phyloP scores from a whole-genome alignment of 2,329 filamentous ascomycete genomes.

The Pestalotiopsis sp. region DNA sequence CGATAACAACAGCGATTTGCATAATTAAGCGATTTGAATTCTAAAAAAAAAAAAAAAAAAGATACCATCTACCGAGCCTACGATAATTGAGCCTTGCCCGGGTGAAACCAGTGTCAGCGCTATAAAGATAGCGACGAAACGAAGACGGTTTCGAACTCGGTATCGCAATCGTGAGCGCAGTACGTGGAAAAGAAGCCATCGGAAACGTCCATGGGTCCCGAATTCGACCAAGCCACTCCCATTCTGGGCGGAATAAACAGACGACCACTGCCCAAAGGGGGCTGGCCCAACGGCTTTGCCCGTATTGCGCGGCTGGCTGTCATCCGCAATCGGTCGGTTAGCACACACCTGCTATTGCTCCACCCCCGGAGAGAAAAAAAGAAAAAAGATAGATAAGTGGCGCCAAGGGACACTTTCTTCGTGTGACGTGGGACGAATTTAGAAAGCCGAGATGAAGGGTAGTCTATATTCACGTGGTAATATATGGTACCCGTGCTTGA shows the following conservation, averaged over 20 bases:
- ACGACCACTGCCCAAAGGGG: neutral
- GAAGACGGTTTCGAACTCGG: too few species aligned
- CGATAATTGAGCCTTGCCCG: too few species aligned
- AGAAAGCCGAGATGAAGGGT: neutral
- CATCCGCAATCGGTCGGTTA: neutral
- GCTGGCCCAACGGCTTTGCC: neutral
- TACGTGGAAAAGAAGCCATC: too few species aligned
- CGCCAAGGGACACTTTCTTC: neutral
- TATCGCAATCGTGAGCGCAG: too few species aligned
- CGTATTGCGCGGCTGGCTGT: neutral
- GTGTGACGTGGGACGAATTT: neutral
- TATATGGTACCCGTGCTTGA: neutral
- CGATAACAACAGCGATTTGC: neutral
- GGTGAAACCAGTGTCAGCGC: too few species aligned
- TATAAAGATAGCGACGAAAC: too few species aligned
- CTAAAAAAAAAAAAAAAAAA: neutral
- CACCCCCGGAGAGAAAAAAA: neutral
- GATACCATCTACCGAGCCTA: too few species aligned
- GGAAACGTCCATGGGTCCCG: too few species aligned
- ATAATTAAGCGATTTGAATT: neutral
- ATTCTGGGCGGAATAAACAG: neutral
- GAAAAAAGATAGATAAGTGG: neutral
- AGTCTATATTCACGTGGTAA: neutral
- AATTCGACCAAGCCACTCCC: too few species aligned
- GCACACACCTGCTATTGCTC: too few species aligned